Base-by-base conservation (phyloP, 768 basidiomycete genomes). In the Trametes meyenii region DNA sequence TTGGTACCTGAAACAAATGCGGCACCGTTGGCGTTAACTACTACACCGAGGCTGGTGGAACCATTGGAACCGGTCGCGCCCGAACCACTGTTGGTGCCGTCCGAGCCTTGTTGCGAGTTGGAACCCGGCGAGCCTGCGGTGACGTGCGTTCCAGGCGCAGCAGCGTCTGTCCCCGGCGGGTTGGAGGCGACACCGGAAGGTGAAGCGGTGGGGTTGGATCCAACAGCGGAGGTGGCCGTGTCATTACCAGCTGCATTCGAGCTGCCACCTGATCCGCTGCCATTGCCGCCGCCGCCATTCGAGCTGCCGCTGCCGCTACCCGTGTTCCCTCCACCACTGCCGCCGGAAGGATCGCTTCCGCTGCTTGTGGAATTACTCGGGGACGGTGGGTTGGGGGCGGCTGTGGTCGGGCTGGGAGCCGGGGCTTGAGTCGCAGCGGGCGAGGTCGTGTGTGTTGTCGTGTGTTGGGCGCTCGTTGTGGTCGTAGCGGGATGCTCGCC, bases 1-100 rank as follows among this genome's bases (percentile, higher is more conserved):
- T 21, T 62, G 16, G 68, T 44, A 33, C 53, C 56, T 14, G 60
- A 57, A 5, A 65, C 68, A 45, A 62, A 62, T 1, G 55, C 52
- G 24, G 52, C 48, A 3, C 55, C 61, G 35, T 62, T 55, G 40
- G 61, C 55, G 36, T 56, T 56, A 21, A 56, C 33, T 50, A 56
- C 50, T 17, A 23, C 42, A 11, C 19, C 12, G 35, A 56, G 49
- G 49, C 13, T 40, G 42, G 38, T 43, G 23, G 36, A 38, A 14
- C 19, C 36, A 7, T 12, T 50, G 7, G 29, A 14, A 12, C 21
- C 54, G n/a, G 45, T 21, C 19, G 55, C 55, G 48, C 55, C 40
- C 4, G 42, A 35, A 23, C 49, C 48, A 50, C 54, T 26, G n/a
- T n/a, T n/a, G 16, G 46, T n/a, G 16, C 48, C 43, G 42, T 51